phyloP scores from a whole-genome alignment of 768 basidiomycete species.

The Nidularia sp. region DNA sequence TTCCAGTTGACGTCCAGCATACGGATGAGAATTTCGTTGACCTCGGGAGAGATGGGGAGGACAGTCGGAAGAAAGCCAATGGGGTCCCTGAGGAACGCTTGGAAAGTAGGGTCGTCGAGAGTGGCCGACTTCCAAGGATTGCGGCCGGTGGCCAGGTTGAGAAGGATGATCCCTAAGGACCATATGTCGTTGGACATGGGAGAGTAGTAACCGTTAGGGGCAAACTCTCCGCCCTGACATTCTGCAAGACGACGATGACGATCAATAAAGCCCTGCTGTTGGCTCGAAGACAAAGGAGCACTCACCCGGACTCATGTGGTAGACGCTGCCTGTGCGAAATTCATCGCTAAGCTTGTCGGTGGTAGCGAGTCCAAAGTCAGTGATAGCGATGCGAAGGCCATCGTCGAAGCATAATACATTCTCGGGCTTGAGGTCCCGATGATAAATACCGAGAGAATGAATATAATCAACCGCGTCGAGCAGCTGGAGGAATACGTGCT shows the following conservation, averaged over 20 bases:
- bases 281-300: conserved; percentile 3
- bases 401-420: conserved; percentile 86
- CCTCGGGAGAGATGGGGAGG: conserved; percentile 75
- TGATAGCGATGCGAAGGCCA: conserved; percentile 81
- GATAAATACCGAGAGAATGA: conserved; percentile 91
- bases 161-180: conserved; percentile 94
- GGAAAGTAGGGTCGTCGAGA: conserved; percentile 84
- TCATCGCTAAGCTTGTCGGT: conserved; percentile 84
- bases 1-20: conserved; percentile 64
- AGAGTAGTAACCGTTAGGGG: conserved; percentile 73
- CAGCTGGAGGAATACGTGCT: conserved; percentile 90
- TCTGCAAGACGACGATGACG: conserved; percentile 41
- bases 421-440: conserved; percentile 97
- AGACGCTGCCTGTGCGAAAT: conserved; percentile 93
- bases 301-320: conserved; percentile 95
- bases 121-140: conserved; percentile 99
- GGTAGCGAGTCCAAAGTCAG: conserved; percentile 95
- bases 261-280: background rate
- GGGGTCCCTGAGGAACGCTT: conserved; percentile 84
- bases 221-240: conserved; percentile 84
- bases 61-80: conserved; percentile 79
- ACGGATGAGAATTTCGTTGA: conserved; percentile 72
- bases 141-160: conserved; percentile 94
- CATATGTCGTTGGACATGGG: conserved; percentile 93
- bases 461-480: conserved; percentile 94